Conservation (phyloP, 345 rosid species). For the Rubroshorea leprosula region DNA sequence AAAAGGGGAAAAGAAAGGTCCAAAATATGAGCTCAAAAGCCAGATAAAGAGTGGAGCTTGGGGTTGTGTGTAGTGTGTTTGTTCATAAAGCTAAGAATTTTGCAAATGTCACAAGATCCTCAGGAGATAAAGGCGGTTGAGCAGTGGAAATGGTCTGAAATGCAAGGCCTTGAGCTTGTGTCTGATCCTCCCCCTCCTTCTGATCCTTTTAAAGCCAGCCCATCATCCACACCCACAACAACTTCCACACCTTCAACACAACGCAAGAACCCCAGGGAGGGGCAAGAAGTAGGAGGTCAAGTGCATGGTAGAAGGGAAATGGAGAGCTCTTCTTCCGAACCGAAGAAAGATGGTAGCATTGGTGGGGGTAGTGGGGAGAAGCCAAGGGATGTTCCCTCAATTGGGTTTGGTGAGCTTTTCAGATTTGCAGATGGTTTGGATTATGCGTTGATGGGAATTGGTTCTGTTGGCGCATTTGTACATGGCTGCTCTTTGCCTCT, state of each 20-base stretch:
- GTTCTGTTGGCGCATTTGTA: conserved; percentile 86
- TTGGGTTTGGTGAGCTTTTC: conserved; percentile 76
- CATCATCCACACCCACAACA: conserved; percentile 24
- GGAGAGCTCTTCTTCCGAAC: conserved; percentile 42
- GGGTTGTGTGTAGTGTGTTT: conserved; percentile 16
- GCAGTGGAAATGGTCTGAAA: conserved; percentile 96
- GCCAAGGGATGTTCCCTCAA: conserved; percentile 44
- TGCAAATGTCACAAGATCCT: conserved; percentile 81
- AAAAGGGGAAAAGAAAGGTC: conserved; percentile 9
- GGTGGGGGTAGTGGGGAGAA: conserved; percentile 45
- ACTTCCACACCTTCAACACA: conserved; percentile 14
- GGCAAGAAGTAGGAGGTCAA: no score
- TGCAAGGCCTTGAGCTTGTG: conserved; percentile 96
- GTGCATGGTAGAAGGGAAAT: conserved; percentile 33
- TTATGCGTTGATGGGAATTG: conserved; percentile 90
- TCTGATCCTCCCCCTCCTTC: conserved; percentile 37
- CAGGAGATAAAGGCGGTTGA: conserved; percentile 64
- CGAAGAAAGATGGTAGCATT: conserved; percentile 23
- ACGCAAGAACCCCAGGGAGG: conserved; percentile 8
- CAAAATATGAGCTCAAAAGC: not conserved
- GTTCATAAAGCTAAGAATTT: conserved; percentile 37
- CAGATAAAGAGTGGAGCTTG: conserved; percentile 21
- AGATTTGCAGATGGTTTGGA: conserved; percentile 97
- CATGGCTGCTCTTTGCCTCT: conserved; percentile 95
- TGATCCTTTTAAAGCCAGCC: conserved; percentile 25